Evolutionary conservation across 768 basidiomycete genomes (phyloP).

Genomic region (Agaricus blazei): DNA sequence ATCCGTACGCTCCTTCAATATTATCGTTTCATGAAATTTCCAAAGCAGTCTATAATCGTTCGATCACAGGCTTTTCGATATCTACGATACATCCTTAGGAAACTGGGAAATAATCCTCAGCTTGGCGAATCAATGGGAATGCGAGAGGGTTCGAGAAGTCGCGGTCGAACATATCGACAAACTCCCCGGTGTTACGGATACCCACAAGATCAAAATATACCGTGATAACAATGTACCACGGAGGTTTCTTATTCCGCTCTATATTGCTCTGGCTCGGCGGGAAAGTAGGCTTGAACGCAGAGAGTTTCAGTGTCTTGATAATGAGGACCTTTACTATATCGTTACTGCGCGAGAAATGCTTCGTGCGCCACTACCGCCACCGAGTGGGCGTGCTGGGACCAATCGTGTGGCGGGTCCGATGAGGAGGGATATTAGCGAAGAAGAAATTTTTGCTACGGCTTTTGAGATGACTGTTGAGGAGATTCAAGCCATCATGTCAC

Average conservation of each 20-base stretch:
- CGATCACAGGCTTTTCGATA: neutral
- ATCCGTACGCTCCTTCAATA: slow-evolving; percentile 32
- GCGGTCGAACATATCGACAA: slow-evolving; percentile 17
- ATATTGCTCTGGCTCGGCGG: slow-evolving; percentile 1
- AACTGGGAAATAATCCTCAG: neutral
- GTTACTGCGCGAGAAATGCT: slow-evolving; percentile 8
- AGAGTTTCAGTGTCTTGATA: slow-evolving; percentile 1
- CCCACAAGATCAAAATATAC: slow-evolving; percentile 1
- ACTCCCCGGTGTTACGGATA: neutral
- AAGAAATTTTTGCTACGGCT: neutral
- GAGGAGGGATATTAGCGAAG: neutral
- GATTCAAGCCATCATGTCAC: neutral
- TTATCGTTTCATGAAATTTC: neutral
- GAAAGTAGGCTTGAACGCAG: neutral
- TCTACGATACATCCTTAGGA: neutral
- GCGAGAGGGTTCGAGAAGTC: neutral
- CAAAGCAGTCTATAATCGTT: neutral
- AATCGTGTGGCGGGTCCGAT: neutral
- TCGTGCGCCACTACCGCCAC: neutral
- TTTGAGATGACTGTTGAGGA: neutral
- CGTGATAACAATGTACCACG: neutral
- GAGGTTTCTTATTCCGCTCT: neutral
- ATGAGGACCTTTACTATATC: neutral
- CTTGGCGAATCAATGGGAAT: neutral
- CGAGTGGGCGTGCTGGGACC: neutral